Evolutionary conservation across 768 basidiomycete species (phyloP).

Genomic region (Suillus luteus): DNA sequence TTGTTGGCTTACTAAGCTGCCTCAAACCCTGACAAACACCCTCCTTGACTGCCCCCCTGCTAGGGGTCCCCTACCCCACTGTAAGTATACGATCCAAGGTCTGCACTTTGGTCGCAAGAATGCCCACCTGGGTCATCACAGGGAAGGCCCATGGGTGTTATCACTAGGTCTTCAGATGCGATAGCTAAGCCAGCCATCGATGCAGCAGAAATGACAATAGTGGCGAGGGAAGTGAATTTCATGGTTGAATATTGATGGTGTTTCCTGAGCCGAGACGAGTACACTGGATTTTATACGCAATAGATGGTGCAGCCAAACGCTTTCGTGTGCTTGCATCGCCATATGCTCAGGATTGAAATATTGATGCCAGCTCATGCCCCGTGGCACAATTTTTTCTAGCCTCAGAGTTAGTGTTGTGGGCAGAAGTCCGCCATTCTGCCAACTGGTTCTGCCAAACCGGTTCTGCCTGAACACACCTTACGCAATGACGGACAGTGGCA

Average conservation of each 20-base stretch:
- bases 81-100: neutral
- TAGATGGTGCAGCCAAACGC: neutral
- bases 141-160: neutral
- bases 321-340: neutral
- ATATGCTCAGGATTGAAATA: neutral
- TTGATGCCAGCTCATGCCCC: neutral
- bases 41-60: too few species aligned
- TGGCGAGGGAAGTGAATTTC: neutral
- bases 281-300: neutral
- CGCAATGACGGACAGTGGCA: too few species aligned
- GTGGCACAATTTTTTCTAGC: neutral
- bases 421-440: too few species aligned
- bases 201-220: neutral
- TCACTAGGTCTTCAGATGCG: neutral
- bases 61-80: too few species aligned
- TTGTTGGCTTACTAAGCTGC: too few species aligned
- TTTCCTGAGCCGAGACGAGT: too few species aligned
- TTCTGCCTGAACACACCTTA: too few species aligned
- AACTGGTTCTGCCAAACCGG: too few species aligned
- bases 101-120: neutral
- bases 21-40: too few species aligned
- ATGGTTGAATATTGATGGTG: neutral
- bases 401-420: neutral
- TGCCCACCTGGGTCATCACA: neutral
- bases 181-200: neutral